Evolutionary conservation across 495 filamentous ascomycete genomes (phyloP), one percentile per base, ranked within the genome.

Genomic region (Xylaria palmicola): DNA sequence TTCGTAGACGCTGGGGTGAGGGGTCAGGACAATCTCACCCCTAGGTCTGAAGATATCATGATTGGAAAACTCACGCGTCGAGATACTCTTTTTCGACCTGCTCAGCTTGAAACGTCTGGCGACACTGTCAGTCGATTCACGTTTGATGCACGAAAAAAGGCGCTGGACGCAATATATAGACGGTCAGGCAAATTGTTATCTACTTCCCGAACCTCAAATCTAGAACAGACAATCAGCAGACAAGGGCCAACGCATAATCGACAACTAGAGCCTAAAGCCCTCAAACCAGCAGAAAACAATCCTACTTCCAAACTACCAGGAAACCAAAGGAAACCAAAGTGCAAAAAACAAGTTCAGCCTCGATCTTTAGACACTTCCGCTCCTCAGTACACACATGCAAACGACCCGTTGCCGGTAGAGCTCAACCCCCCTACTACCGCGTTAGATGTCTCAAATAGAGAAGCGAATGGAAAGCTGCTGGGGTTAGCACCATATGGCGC

Each of bases 401-500:
- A 79, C 56, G 77, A 83, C 37, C 77, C 81, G 6, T 54, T 84
- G 4, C 73, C 77, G 7, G 65, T 61, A 4, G 63, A 70, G 27
- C 44, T 41, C 15, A 65, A 60, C 22, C 69, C 65, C 5, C 17
- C 43, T 39, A 56, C 32, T 39, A 24, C 56, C 36, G 39, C 59
- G 29, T 45, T 59, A 10, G 65, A 66, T 44, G 36, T 26, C 26
- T 47, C 56, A 1, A 56, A 77, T 0, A 63, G 64, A 5, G 64
- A 76, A 44, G 47, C 51, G 41, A 65, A 73, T 2, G 74, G 72
- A 24, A 80, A 86, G 24, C 79, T 87, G 48, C 56, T 68, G 19
- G 83, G 87, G 6, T 70, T 91, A 6, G 83, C 79, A 1, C 81
- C 81, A 1, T 83, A 80, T 65, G 86, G 87, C 24, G 80, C 87